Conservation (phyloP, 306 rosid species). For the Purshia tridentata region DNA sequence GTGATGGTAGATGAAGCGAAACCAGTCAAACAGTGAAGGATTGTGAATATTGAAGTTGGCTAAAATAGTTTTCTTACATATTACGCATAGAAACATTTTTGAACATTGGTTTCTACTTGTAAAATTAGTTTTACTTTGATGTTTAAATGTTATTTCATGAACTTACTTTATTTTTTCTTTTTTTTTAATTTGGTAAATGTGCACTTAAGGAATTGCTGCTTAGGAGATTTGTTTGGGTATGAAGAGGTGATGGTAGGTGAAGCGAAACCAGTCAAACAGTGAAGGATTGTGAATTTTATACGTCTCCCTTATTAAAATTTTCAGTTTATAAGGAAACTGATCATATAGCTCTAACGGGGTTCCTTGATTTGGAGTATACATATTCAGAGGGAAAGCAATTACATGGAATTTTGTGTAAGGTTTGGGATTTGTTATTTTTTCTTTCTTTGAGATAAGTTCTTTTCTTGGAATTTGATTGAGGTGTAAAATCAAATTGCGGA, state of each 20-base stretch:
- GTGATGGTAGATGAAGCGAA: constrained; percentile 59
- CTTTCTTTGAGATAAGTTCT: constrained; percentile 49
- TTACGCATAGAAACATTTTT: neutral
- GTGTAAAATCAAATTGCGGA: constrained; percentile 41
- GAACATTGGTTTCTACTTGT: neutral
- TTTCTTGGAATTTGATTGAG: constrained; percentile 75
- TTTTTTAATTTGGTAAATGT: constrained; percentile 10
- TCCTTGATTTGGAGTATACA: constrained; percentile 62
- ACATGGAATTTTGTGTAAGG: constrained; percentile 66
- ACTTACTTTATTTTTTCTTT: constrained; percentile 20
- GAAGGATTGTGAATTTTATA: constrained; percentile 73
- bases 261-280: constrained; percentile 48
- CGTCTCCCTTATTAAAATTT: constrained; percentile 49
- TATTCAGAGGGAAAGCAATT: constrained; percentile 56
- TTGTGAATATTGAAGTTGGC: constrained; percentile 41
- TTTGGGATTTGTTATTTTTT: constrained; percentile 48
- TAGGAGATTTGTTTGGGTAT: constrained; percentile 64
- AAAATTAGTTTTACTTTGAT: neutral
- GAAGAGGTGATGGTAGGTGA: constrained; percentile 58
- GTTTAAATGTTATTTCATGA: neutral
- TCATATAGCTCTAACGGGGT: constrained; percentile 71
- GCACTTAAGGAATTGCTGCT: constrained; percentile 73
- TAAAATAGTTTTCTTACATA: neutral
- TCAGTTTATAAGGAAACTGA: constrained; percentile 60
- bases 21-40: constrained; percentile 51